Evolutionary conservation across 108 stramenopile species (phyloP), one percentile per base, ranked within the genome.

Genomic region (Nitzschia putrida): DNA sequence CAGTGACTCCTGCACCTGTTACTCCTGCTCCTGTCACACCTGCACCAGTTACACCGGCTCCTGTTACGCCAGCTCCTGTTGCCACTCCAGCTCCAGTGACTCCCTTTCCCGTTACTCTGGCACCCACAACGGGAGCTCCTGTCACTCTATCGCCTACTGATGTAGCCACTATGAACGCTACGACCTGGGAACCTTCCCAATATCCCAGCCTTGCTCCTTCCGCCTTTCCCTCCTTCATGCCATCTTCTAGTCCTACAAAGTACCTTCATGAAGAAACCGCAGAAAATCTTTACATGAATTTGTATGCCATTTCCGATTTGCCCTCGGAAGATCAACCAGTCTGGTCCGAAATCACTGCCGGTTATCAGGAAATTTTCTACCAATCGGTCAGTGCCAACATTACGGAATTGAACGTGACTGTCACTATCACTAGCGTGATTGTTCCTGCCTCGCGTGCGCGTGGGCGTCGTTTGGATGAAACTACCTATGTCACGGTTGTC

Each of bases 401-500:
- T 66, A 25, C 56, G 10, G 43, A 24, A 13, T 49, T 65, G 5
- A 41, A 34, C 13, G 20, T 49, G 10, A 39, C 53, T 3, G 57
- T 69, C 11, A 56, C 54, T 16, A 49, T 66, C 41, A 43, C 49
- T 6, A 23, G 51, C 10, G 53, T 69, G 18, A 37, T 12, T 22
- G 13, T 55, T 22, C 54, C 54, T 13, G 22, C 44, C 23, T 0
- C 8, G 12, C 0, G n/a, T 21, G 2, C 21, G 8, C 18, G 50
- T 11, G 42, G 22, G 45, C 69, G 69, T 11, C 24, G 51, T 24
- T 51, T 60, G 18, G 57, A 60, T 1, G 3, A 40, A 1, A 34
- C 55, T 10, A 20, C 43, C 2, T 24, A 52, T 18, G 71, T 73
- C 40, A 57, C 44, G 54, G 66, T 74, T 7, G 21, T 65, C n/a